A percentile compares a stretch with the other conserved stretches of the same genome.
Evolutionary conservation across 495 filamentous ascomycete species (phyloP).

Genomic region (Penicillium coffeae): DNA sequence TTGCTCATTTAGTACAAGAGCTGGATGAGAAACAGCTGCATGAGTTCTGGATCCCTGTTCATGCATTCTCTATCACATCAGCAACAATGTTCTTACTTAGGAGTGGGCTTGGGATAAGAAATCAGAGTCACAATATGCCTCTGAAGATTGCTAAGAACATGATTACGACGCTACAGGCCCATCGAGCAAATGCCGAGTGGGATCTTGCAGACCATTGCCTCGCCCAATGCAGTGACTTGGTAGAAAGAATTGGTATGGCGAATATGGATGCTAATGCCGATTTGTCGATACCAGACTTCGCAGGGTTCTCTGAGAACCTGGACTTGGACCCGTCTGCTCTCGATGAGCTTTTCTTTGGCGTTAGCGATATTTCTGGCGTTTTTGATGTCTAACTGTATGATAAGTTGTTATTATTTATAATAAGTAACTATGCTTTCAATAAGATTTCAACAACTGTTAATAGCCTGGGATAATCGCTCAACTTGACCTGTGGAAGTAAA

Average conservation of each 20-base stretch:
- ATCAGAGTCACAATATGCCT: slow-evolving; percentile 6
- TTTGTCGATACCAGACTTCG: neutral
- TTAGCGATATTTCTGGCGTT: neutral
- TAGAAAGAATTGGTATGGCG: slow-evolving; percentile 7
- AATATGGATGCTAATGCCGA: neutral
- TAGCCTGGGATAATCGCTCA: no score
- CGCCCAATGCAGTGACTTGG: slow-evolving; percentile 7
- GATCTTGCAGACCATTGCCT: slow-evolving; percentile 19
- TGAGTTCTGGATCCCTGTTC: slow-evolving; percentile 33
- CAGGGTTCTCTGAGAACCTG: neutral
- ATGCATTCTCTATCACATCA: slow-evolving; percentile 28
- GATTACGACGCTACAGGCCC: slow-evolving; percentile 2
- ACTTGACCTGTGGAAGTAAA: no score
- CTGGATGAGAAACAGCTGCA: slow-evolving; percentile 20
- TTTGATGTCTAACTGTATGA: neutral
- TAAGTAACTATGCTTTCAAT: no score
- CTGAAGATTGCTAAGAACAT: slow-evolving; percentile 15
- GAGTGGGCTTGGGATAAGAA: slow-evolving; percentile 10
- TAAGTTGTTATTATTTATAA: no score
- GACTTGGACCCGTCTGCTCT: neutral
- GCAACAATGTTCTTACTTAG: slow-evolving; percentile 32
- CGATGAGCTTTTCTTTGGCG: neutral
- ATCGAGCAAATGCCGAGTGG: slow-evolving; percentile 12
- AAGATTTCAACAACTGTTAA: no score
- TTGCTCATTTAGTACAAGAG: slow-evolving; percentile 32